Conservation (phyloP, 1,139 yeast genomes). For the Candida albicans region DNA sequence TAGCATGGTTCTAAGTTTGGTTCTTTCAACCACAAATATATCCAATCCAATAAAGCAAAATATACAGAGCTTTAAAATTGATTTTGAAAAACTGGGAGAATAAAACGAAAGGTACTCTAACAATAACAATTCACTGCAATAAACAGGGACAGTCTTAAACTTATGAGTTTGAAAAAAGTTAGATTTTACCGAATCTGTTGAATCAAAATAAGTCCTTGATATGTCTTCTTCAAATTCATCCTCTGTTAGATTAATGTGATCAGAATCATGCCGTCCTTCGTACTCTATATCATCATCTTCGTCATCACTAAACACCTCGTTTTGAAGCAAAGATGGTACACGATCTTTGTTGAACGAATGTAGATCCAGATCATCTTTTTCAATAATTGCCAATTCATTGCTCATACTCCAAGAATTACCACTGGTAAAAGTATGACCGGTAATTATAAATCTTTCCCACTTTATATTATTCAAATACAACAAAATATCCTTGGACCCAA, state of each 20-base stretch:
- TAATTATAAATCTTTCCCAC: conserved; percentile 14
- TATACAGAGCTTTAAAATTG: conserved; percentile 8
- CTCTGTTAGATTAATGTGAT: conserved; percentile 14
- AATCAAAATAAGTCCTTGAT: background rate
- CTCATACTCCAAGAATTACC: background rate
- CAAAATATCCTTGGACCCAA: conserved; percentile 20
- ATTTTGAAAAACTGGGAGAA: conserved; percentile 9
- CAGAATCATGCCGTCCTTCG: conserved; percentile 10
- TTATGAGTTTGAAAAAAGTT: background rate
- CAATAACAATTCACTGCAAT: conserved; percentile 11
- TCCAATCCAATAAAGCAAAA: conserved; percentile 8
- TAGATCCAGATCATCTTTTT: background rate
- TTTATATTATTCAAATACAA: conserved; percentile 22
- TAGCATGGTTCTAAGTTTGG: conserved; percentile 6
- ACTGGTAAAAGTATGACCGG: background rate
- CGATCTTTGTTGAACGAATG: no score
- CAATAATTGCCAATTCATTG: background rate
- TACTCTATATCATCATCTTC: conserved; percentile 13
- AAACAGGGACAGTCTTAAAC: conserved; percentile 7
- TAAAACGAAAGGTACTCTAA: conserved; percentile 13
- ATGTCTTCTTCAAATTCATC: conserved; percentile 5
- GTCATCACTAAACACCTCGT: background rate
- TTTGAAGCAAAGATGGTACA: no score
- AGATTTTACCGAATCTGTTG: background rate
- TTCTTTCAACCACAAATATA: conserved; percentile 3